Evolutionary conservation across 768 basidiomycete genomes (phyloP), one percentile per base, ranked within the genome.

Genomic region (Macrolepiota dolichaula): DNA sequence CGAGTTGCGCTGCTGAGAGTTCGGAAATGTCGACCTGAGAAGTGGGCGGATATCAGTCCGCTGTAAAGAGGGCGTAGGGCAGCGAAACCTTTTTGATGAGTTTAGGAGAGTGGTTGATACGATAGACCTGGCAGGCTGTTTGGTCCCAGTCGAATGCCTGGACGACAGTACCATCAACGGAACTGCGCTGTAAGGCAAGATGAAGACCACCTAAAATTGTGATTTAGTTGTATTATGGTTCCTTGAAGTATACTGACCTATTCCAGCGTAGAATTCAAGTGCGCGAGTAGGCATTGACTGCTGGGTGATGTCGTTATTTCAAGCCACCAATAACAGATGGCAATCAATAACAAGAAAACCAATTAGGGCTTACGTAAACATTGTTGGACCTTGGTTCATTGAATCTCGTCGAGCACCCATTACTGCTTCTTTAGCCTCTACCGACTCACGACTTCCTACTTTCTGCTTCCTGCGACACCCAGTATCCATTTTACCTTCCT

Each of bases 101-200:
- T 24, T 75, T 67, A 9, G 67, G 54, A 5, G 82, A 82, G 68
- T 85, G 74, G 71, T 92, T 92, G 19, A 80, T 77, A 19, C 72
- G 72, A 71, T 94, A 93, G 17, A 91, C 89, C 57, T 79, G 79
- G 65, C 85, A 87, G 37, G 89, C 89, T 19, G 76, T 78, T 65
- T 85, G 89, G 74, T 92, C 91, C 89, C 91, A 92, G 70, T 93
- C 92, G 68, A 87, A 91, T n/a, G 91, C 89, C 62, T 81, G 81
- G 4, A 86, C 73, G 35, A 89, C 78, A 0, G 71, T 65, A 4
- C 77, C 84, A 19, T 75, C 65, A 49, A 83, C 72, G 10, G 65
- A 68, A 65, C 85, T 86, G 54, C 83, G 79, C 49, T 73, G 67
- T 17, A 93, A 77, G 5, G 90, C 91, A 25, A 83, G 75, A 74